Base-by-base conservation (phyloP, 331 rosid genomes). In the Saraca asoca region DNA sequence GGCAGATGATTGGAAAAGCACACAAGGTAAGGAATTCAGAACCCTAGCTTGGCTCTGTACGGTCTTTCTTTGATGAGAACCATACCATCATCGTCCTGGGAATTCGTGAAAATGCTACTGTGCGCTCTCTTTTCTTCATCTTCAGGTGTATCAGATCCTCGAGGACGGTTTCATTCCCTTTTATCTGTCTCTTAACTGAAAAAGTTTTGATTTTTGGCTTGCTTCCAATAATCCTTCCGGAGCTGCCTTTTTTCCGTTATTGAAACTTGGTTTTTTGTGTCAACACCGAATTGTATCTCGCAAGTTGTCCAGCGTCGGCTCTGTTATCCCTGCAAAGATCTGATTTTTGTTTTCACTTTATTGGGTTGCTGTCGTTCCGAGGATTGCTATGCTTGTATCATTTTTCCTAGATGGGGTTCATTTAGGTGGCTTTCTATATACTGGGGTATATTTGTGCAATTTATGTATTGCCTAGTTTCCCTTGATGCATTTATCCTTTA, bases 141-240 rank as follows among this genome's bases (percentile, higher is more conserved):
- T 51, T 15, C 42, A n/a, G 11, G 60, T 70, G 80, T 71, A 58
- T 78, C 82, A 78, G 95, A 90, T 87, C 95, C 90, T 62, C 67
- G 83, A 57, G 39, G 24, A 35, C 71, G 62, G 68, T 71, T 76
- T 79, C 69, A 45, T 71, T 58, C 69, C 35, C 51, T 39, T 56
- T 66, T 63, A 29, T 37, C 44, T 54, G 54, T 34, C 19, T 34
- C 68, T 65, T 10, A 60, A 12, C 35, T 60, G 58, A 79, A 60
- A 43, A 12, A 78, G 69, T 62, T 71, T 64, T 58, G 70, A 60
- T 39, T 24, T 24, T 24, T 24, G n/a, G n/a, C 3, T 24, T 24
- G 31, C 31, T 24, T 24, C 3, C 31, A 24, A 24, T 24, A 24
- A 24, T 24, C 31, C 31, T 24, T 24, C 3, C 53, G 63, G 37